Conservation (phyloP, 1,284 basidiomycete genomes). For the Vanrija sp. region DNA sequence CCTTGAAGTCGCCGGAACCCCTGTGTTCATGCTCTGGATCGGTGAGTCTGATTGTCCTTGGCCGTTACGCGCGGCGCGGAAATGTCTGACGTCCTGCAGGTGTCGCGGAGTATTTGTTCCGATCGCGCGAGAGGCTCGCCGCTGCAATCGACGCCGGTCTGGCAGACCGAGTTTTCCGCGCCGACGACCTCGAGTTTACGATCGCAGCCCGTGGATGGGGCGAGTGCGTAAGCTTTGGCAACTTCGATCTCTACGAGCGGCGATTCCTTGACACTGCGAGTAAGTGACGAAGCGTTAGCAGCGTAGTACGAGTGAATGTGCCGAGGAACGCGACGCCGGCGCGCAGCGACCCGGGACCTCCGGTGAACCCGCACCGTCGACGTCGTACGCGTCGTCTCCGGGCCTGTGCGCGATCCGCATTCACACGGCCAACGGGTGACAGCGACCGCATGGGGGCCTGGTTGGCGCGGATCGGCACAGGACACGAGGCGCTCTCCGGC, state of each 20-base stretch:
- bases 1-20: slow-evolving; percentile 89
- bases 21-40: slow-evolving; percentile 94
- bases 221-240: slow-evolving; percentile 87
- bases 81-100: slow-evolving; percentile 44
- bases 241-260: slow-evolving; percentile 80
- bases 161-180: slow-evolving; percentile 73
- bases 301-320: background rate
- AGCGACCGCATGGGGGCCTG: too few relatives aligned
- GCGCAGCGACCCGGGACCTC: too few relatives aligned
- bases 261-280: slow-evolving; percentile 75
- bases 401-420: too few relatives aligned
- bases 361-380: too few relatives aligned
- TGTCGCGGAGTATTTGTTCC: slow-evolving; percentile 93
- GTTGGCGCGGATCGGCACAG: too few relatives aligned
- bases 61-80: background rate
- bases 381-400: too few relatives aligned
- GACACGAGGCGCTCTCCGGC: background rate
- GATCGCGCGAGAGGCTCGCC: slow-evolving; percentile 60
- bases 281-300: slow-evolving; percentile 23
- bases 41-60: slow-evolving; percentile 46
- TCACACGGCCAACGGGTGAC: too few relatives aligned
- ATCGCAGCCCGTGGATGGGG: slow-evolving; percentile 95
- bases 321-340: background rate
- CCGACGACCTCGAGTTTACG: slow-evolving; percentile 90
- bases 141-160: slow-evolving; percentile 72